phyloP scores from a whole-genome alignment of 2,329 filamentous ascomycete genomes.

The Pseudogymnoascus sp. region DNA sequence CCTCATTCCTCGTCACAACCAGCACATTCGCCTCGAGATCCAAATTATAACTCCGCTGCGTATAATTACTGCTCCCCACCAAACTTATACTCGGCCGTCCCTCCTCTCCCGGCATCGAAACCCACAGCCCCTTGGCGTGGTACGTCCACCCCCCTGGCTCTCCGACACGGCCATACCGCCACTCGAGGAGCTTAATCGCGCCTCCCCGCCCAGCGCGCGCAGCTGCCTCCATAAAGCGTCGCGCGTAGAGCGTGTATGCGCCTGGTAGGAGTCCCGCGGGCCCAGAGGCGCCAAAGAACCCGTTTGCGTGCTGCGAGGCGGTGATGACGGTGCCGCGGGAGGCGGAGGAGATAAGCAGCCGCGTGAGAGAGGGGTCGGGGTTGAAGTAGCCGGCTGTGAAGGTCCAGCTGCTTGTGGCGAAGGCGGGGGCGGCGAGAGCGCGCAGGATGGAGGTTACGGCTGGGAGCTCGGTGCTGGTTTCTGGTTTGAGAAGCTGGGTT shows the following conservation, averaged over 20 bases:
- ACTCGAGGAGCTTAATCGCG: constrained; percentile 73
- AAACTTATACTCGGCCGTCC: constrained; percentile 68
- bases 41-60: constrained; percentile 82
- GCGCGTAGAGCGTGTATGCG: constrained; percentile 83
- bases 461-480: constrained; percentile 83
- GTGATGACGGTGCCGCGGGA: constrained; percentile 76
- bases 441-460: constrained; percentile 69
- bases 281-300: constrained; percentile 83
- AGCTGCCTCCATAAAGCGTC: constrained; percentile 58
- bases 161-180: constrained; percentile 74
- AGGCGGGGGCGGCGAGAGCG: constrained; percentile 55
- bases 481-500: constrained; percentile 71
- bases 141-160: constrained; percentile 90
- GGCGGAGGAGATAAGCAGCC: constrained; percentile 69
- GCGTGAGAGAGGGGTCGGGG: constrained; percentile 76
- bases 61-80: constrained; percentile 92
- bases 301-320: constrained; percentile 87
- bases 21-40: constrained; percentile 86
- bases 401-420: constrained; percentile 73
- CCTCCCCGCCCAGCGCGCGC: constrained; percentile 37
- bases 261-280: constrained; percentile 85
- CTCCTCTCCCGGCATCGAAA: constrained; percentile 56
- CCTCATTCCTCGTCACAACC: constrained; percentile 71
- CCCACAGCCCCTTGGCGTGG: constrained; percentile 93
- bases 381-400: constrained; percentile 99